Percentiles rank a stretch among this genome's conserved stretches.
These are phyloP conservation scores for Phycomyces blakesleeanus DNA, from an alignment of 192 early-diverging fungal genomes.

Conservation along the genomic window DNA sequence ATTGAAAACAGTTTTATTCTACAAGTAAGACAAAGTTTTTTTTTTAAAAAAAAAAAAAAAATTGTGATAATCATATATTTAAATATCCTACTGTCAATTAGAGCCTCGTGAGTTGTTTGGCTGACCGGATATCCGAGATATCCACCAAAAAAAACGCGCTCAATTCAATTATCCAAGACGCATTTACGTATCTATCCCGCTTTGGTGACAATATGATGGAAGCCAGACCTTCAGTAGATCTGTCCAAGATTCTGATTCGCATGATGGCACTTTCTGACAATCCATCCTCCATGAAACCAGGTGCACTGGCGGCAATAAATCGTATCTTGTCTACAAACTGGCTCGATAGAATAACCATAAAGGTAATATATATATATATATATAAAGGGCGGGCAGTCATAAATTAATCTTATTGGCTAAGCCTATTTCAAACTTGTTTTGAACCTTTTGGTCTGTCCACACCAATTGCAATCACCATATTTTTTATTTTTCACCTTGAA, in stretches of 20 bases:
- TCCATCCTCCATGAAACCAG: conserved; percentile 14
- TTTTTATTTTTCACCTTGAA: too few relatives aligned
- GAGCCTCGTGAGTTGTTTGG: background rate
- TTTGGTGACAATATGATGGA: conserved; percentile 41
- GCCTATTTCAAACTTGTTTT: too few relatives aligned
- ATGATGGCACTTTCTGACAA: conserved; percentile 35
- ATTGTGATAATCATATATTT: too few relatives aligned
- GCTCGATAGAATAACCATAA: conserved; percentile 35
- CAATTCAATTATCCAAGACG: conserved; percentile 22
- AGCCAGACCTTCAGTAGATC: conserved; percentile 35
- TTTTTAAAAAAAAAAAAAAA: too few relatives aligned
- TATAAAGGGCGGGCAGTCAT: too few relatives aligned
- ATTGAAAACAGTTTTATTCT: conserved; percentile 30
- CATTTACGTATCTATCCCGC: conserved; percentile 33
- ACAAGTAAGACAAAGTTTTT: conserved; percentile 23
- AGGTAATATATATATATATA: conserved; percentile 19
- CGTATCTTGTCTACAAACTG: conserved; percentile 35
- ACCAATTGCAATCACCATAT: too few relatives aligned
- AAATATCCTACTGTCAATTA: background rate
- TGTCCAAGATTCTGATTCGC: conserved; percentile 39
- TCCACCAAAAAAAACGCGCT: conserved; percentile 9
- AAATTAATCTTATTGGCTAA: background rate
- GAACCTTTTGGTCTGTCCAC: too few relatives aligned
- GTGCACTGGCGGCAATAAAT: conserved; percentile 30
- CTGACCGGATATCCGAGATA: background rate